Percentiles rank a stretch among this genome's conserved stretches.
Conservation (phyloP, 192 early-diverging fungal species). For the Backusella macrospora region DNA sequence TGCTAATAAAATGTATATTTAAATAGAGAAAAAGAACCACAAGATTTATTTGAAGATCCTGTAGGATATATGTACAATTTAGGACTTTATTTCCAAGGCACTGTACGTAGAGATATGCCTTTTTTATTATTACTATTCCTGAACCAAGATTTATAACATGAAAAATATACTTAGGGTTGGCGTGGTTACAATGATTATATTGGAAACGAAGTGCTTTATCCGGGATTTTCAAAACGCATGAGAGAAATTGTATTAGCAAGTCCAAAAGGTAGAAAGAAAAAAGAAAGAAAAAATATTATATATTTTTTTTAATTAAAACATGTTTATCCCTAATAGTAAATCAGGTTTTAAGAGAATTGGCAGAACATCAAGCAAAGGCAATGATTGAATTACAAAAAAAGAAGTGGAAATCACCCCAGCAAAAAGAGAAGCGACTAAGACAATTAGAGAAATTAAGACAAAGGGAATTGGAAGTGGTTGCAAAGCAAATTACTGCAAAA, state of each 20-base stretch:
- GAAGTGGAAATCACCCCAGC: constrained; percentile 14
- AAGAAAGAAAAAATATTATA: background rate
- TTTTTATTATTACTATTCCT: background rate
- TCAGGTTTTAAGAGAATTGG: constrained; percentile 31
- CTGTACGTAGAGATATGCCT: constrained; percentile 44
- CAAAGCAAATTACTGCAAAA: constrained; percentile 57
- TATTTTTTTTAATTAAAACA: background rate
- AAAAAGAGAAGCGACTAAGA: background rate
- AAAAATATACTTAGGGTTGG: constrained; percentile 65
- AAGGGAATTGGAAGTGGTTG: constrained; percentile 54
- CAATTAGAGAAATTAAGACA: constrained; percentile 35
- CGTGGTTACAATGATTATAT: constrained; percentile 78
- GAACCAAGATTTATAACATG: background rate
- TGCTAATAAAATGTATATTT: too few relatives aligned
- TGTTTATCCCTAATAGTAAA: constrained; percentile 26
- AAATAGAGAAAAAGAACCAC: constrained; percentile 47
- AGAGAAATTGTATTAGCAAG: constrained; percentile 61
- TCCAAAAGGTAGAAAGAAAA: constrained; percentile 49
- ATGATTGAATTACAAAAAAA: constrained; percentile 37
- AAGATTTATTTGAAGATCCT: constrained; percentile 68
- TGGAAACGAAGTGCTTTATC: constrained; percentile 68
- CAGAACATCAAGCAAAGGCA: constrained; percentile 33
- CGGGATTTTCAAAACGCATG: constrained; percentile 67
- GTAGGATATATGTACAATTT: constrained; percentile 69
- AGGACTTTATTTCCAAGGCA: constrained; percentile 58